Evolutionary conservation across 768 basidiomycete species (phyloP), one percentile per base, ranked within the genome.

Genomic region (Gyrodon lividus): DNA sequence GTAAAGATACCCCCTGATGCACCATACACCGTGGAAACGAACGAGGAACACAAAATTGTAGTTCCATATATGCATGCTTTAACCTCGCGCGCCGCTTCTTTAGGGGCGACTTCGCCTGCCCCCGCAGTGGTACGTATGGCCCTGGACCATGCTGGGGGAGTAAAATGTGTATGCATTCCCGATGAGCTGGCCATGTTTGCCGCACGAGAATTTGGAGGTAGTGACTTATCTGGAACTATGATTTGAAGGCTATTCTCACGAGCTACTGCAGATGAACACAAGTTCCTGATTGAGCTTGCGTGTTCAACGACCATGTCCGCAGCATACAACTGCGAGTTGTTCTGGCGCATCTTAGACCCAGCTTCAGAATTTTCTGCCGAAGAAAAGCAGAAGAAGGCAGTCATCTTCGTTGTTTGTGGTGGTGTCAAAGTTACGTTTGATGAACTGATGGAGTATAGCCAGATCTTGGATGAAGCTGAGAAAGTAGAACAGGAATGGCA

Each of bases 171-270:
- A 10, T 84, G 74, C 57, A 73, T 89, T 22, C 76, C 84, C 5
- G 88, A 91, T 59, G 82, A 83, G 62, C 60, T 89, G 50, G 80
- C 78, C 49, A 89, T 91, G 87, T 74, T 78, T 47, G 71, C 81
- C 7, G 76, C 78, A 3, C 62, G 70, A 17, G 59, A 57, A 9
- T 87, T 90, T 59, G 79, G 83, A 57, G 77, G 88, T 89, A 59
- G 88, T 89, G 59, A 56, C 78, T 16, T 10, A 17, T 33, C 23
- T 49, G 9, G 7, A 19, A 26, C 22, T 48, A 54, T 52, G 22
- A 4, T 43, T 5, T 17, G 41, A 38, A 30, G 17, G 35, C 17
- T 30, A 13, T 9, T 23, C 50, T 51, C 10, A 60, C 42, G 9
- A 6, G 16, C 16, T 38, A 6, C 23, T 13, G 13, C 57, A 87